Evolutionary conservation across 225 moss, liverwort and hornwort genomes (phyloP), one percentile per base, ranked within the genome.

Genomic region (Physcomitrellopsis africana): DNA sequence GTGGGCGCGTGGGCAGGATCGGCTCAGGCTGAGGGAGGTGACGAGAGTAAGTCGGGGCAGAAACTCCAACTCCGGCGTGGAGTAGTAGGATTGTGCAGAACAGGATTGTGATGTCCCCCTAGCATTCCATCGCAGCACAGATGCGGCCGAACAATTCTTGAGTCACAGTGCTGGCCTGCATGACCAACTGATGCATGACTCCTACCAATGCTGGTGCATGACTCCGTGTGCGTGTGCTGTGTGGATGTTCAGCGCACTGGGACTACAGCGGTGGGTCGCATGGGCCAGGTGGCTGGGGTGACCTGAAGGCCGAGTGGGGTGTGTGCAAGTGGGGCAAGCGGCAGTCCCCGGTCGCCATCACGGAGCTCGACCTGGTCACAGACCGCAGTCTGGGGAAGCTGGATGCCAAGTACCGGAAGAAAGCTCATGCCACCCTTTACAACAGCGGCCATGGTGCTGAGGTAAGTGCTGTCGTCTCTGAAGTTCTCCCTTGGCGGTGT

Each of bases 301-400:
- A 83, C 19, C 68, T 86, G 15, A 78, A 37, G 18, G 59, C 63
- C 3, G 74, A 74, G 19, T 83, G 86, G 83, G 24, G 22, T 2
- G 41, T 78, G 37, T 86, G 86, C 65, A 75, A 80, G 76, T 63
- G 26, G 27, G 86, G 83, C 3, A 58, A 18, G 3, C 43, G 59
- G 3, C 86, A 86, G 17, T 86, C 86, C 19, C 86, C 83, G 14
- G 67, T 86, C n/a, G 65, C 76, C 18, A 72, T 86, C 51, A 72
- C 52, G 10, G 57, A 78, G 2, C 55, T 57, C 16, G 74, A 63
- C 49, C 72, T 80, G 69, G 24, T 72, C 51, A 58, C 19, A 1
- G 75, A 77, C 46, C 23, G 56, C 10, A 41, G 19, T 54, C 64
- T 86, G 14, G 65, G 78, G n/a, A 75, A 68, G 26, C 78, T 78